Evolutionary conservation across 768 basidiomycete species (phyloP), one percentile per base, ranked within the genome.

Genomic region (Hericium rajendrae): DNA sequence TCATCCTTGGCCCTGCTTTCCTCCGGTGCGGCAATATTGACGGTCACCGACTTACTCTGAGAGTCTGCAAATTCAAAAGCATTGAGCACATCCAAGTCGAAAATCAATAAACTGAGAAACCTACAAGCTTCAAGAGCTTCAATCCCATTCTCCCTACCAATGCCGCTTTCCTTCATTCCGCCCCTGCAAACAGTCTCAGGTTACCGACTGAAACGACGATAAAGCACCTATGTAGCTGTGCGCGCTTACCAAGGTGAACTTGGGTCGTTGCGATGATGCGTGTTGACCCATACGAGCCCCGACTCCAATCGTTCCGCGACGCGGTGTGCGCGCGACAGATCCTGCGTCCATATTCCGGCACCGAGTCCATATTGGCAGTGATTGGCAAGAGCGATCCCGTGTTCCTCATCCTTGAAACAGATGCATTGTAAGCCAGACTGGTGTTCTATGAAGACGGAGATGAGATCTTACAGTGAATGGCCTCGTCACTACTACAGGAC

Each of bases 111-210:
- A 24, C 24, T 41, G 16, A 32, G 39, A 13, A 28, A 76, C 87
- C 59, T 59, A 89, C 89, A 92, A 59, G 85, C 78, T 67, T 88
- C 81, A 53, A 85, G 81, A 15, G 90, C 88, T 66, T 92, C 91
- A 4, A 87, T 57, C 1, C 91, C 91, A 61, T 94, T 94, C 67
- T 94, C 91, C 57, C 91, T 71, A 5, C 91, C 91, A 54, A 91
- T 85, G 1, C 91, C 91, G 64, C 90, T 92, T 61, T 87, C 85
- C 68, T 92, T 91, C 88, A 91, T 88, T 6, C 90, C 90, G 18
- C 90, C 90, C 88, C 88, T 88, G 59, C n/a, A 52, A 20, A 22
- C 22, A 32, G 2, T 48, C 54, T 18, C 16, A 43, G 11, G 40
- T n/a, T 9, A 28, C 12, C 16, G 48, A 37, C 11, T 38, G 28